phyloP scores from a whole-genome alignment of 352 stramenopile genomes.

The Phytophthora fragariaefolia region DNA sequence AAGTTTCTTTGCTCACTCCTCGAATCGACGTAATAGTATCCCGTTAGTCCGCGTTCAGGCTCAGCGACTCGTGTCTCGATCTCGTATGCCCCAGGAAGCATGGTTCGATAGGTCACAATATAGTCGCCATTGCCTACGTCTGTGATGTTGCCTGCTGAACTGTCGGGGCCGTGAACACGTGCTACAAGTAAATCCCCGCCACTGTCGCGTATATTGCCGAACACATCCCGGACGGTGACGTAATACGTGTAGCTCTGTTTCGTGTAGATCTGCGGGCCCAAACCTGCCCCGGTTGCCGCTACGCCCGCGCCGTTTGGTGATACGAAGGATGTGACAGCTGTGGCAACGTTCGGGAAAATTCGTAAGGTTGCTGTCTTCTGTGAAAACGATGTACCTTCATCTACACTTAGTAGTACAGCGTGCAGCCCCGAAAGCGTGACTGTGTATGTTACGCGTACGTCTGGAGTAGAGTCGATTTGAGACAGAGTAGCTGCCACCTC shows the following conservation, averaged over 20 bases:
- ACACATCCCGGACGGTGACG: constrained; percentile 49
- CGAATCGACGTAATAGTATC: constrained; percentile 47
- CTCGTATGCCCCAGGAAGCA: constrained; percentile 47
- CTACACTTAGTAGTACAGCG: constrained; percentile 42
- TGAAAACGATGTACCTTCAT: constrained; percentile 32
- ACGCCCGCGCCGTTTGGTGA: constrained; percentile 21
- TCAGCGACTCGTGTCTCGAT: constrained; percentile 51
- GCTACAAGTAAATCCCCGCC: constrained; percentile 51
- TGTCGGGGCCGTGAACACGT: constrained; percentile 39
- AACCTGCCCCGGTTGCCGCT: constrained; percentile 20
- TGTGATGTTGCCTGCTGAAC: constrained; percentile 33
- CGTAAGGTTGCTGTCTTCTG: constrained; percentile 39
- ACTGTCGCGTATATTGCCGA: constrained; percentile 46
- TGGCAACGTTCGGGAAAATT: constrained; percentile 41
- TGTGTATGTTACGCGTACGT: constrained; percentile 38
- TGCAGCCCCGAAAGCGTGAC: constrained; percentile 41
- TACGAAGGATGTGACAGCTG: constrained; percentile 41
- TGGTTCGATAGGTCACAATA: constrained; percentile 42
- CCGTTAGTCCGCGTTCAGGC: constrained; percentile 33
- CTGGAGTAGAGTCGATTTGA: constrained; percentile 20
- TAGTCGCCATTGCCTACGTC: constrained; percentile 55
- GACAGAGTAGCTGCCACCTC: constrained; percentile 11
- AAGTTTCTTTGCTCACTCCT: constrained; percentile 24
- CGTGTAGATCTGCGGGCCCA: constrained; percentile 38
- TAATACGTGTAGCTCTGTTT: constrained; percentile 37